Base-by-base conservation (phyloP, 1,139 yeast species). In the Taphrina deformans region DNA sequence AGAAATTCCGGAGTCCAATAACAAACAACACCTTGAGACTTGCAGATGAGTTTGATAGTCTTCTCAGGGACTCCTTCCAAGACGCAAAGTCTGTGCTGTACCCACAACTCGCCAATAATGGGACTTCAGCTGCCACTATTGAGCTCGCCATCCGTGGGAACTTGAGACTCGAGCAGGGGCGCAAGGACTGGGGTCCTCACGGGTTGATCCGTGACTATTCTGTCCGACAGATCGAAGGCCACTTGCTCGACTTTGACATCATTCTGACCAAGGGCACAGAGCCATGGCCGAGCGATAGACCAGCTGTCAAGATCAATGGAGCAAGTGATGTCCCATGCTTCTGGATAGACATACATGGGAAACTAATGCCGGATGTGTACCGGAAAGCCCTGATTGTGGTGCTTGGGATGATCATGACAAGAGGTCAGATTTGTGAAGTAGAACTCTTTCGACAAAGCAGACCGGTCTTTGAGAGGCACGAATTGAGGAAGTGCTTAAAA, bases 271-370 rank as follows among this genome's bases (percentile, higher is more conserved):
- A 24, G 48, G 58, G 46, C 14, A 12, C 26, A 23, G 10, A 29
- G 18, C 40, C 18, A 16, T 29, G 46, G 26, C 44, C 31, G 4
- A 16, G 24, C 18, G 14, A 5, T 9, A 14, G 27, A 10, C 10
- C 12, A n/a, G 14, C 24, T 9, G 10, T 12, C n/a, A 27, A 10
- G 1, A 6, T 48, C 3, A 27, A 6, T 6, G 53, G 23, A 1
- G 9, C 35, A 9, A 10, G 18, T 10, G 35, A n/a, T 24, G 27
- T 29, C 5, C 56, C 63, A 6, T 33, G 45, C 41, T 52, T 50
- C 40, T 59, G 63, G 63, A 38, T 48, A 24, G 63, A 59, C 38
- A 26, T 59, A 3, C 41, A 38, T n/a, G 63, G 63, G 3, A 26
- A 35, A 4, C 3, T 50, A 6, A 24, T 27, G 45, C 33, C 26